Conservation (phyloP, 495 filamentous ascomycete species). For the Penicillium ochrochloron region DNA sequence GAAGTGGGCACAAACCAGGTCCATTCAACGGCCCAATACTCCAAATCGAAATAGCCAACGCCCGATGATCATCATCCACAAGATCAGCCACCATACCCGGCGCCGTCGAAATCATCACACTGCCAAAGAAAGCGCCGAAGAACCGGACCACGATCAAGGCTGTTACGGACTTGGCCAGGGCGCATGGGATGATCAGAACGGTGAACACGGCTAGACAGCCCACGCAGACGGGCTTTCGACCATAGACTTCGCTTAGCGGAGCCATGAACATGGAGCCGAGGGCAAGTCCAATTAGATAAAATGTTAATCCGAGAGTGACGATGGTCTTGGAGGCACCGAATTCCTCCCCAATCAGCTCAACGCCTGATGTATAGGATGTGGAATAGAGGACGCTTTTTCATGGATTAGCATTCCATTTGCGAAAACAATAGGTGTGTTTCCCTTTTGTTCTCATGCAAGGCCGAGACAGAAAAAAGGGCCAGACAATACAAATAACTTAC, state of each 20-base stretch:
- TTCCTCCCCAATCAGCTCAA: constrained; percentile 66
- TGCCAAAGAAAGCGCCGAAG: constrained; percentile 76
- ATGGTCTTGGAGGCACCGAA: constrained; percentile 63
- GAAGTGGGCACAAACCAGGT: constrained; percentile 45
- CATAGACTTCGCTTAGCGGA: constrained; percentile 78
- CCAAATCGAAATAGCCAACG: constrained; percentile 75
- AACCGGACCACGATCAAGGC: constrained; percentile 73
- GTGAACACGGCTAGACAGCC: constrained; percentile 64
- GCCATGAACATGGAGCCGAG: constrained; percentile 74
- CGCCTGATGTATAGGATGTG: constrained; percentile 77
- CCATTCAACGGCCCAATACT: constrained; percentile 80
- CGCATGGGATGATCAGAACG: constrained; percentile 72
- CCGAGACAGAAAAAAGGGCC: not conserved
- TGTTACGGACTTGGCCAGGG: constrained; percentile 64
- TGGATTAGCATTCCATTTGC: not conserved
- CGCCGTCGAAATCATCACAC: constrained; percentile 78
- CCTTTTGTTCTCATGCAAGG: not conserved
- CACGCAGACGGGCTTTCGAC: constrained; percentile 74
- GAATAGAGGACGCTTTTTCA: constrained; percentile 71
- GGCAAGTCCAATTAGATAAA: constrained; percentile 70
- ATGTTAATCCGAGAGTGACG: constrained; percentile 77
- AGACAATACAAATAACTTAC: constrained; percentile 32
- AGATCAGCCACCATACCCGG: constrained; percentile 86
- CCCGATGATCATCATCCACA: constrained; percentile 68
- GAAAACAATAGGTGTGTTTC: not conserved